Conservation (phyloP, 305 asterid species). For the Fraxinus greggii region DNA sequence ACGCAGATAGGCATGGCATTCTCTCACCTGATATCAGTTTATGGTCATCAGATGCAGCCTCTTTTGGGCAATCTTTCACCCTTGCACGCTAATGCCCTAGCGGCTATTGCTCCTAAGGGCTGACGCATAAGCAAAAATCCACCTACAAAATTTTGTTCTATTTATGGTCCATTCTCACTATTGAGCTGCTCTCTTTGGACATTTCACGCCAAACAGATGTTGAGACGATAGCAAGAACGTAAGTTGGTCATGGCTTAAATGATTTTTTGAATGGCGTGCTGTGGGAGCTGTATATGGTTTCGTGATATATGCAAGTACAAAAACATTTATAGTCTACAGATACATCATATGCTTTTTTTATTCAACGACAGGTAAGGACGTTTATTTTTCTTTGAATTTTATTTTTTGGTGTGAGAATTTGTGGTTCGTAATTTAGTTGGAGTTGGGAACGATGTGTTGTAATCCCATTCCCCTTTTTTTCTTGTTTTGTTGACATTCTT, state of each 20-base stretch:
- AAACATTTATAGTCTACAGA: background rate
- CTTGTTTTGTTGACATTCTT: background rate
- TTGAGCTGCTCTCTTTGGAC: slow-evolving; percentile 18
- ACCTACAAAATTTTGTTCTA: slow-evolving; percentile 13
- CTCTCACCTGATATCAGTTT: slow-evolving; percentile 77
- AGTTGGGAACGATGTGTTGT: background rate
- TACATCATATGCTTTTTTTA: background rate
- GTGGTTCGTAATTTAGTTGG: background rate
- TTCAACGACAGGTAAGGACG: background rate
- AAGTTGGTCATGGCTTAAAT: slow-evolving; percentile 22
- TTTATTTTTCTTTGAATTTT: background rate
- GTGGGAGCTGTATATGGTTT: background rate
- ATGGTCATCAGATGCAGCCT: slow-evolving; percentile 93
- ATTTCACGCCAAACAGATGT: slow-evolving; percentile 13
- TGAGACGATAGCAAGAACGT: slow-evolving; percentile 11
- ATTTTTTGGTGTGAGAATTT: background rate
- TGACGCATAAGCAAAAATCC: slow-evolving; percentile 34
- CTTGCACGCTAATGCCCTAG: slow-evolving; percentile 81
- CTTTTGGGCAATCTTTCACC: slow-evolving; percentile 84
- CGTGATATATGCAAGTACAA: background rate
- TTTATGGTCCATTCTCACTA: slow-evolving; percentile 18
- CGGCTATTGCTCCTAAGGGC: slow-evolving; percentile 74
- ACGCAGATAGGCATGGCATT: slow-evolving; percentile 83
- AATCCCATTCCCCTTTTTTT: background rate
- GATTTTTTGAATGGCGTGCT: background rate